A percentile compares a stretch with the other conserved stretches of the same genome.
Conservation (phyloP, 2,329 filamentous ascomycete species). For the Penicillium sumatraense region DNA sequence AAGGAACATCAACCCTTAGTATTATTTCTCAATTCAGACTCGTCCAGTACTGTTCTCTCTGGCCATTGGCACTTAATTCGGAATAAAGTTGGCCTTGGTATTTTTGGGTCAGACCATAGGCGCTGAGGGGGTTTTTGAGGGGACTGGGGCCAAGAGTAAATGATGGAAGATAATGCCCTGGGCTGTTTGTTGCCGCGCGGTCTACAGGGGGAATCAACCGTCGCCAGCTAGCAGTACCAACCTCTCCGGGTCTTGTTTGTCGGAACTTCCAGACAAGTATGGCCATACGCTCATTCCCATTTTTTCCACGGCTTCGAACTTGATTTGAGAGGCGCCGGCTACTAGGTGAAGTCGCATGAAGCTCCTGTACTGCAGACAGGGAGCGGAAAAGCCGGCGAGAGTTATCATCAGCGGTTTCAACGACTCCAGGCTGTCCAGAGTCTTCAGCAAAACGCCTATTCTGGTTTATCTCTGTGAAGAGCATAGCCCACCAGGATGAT, state of each 20-base stretch:
- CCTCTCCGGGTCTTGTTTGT: slow-evolving; percentile 43
- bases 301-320: slow-evolving; percentile 28
- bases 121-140: slow-evolving; percentile 35
- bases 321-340: slow-evolving; percentile 33
- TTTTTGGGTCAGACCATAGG: too few species aligned
- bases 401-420: slow-evolving; percentile 39
- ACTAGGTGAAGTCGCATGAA: slow-evolving; percentile 40
- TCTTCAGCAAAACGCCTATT: slow-evolving; percentile 45
- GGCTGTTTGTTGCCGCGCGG: slow-evolving; percentile 43
- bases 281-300: slow-evolving; percentile 46
- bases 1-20: too few species aligned
- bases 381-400: slow-evolving; percentile 43
- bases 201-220: slow-evolving; percentile 44
- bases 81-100: too few species aligned
- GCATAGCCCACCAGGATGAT: slow-evolving; percentile 50
- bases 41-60: too few species aligned
- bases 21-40: too few species aligned
- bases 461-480: slow-evolving; percentile 48
- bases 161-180: slow-evolving; percentile 40
- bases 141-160: slow-evolving; percentile 41
- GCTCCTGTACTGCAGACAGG: slow-evolving; percentile 51
- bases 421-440: slow-evolving; percentile 33
- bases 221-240: slow-evolving; percentile 51
- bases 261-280: slow-evolving; percentile 54
- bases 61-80: too few species aligned